Evolutionary conservation across 2,329 filamentous ascomycete species (phyloP), one percentile per base, ranked within the genome.

Genomic region (Ceratocystiopsis brevicomis): DNA sequence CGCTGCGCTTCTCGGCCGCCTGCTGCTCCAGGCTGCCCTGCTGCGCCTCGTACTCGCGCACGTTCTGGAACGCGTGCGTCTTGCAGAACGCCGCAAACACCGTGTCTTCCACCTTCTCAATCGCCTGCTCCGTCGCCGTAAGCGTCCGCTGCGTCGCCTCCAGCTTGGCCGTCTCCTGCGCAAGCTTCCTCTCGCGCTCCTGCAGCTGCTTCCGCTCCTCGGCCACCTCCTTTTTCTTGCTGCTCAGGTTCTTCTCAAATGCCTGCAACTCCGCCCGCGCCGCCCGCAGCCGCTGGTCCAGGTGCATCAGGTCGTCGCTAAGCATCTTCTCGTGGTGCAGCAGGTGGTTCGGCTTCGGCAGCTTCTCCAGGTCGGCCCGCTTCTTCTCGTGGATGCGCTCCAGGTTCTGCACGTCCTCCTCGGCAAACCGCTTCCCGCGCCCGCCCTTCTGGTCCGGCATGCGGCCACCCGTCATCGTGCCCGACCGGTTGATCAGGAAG

Each of bases 401-500:
- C n/a, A 95, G 67, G 47, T 83, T 83, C 50, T 93, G 83, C 30
- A 95, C 76, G 52, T 95, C 86, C 9, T 81, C 75, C 52, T 95
- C 87, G 53, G 94, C 87, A 61, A 92, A 96, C 42, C 81, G 74
- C 45, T 85, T 79, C 37, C 50, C 47, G 50, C 85, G 81, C 46
- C 73, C 74, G 44, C 78, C 76, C 57, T 81, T 83, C 39, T 77
- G 72, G 39, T 81, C 75, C 1, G 77, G 78, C 30, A 85, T 80
- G 48, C 86, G 81, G 51, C 90, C 90, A 67, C 90, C 90, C 40
- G 90, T 96, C 81, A 98, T 96, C 43, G 92, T 70, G 55, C 90
- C 90, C 39, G 83, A 86, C 58, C 96, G 96, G 64, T 94, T 86
- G 50, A 98, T 95, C 47, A 98, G 81, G 44, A 81, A 88, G n/a